Percentiles rank a stretch among this genome's conserved stretches.
phyloP scores from a whole-genome alignment of 768 basidiomycete species.

The Podaxis sp. region DNA sequence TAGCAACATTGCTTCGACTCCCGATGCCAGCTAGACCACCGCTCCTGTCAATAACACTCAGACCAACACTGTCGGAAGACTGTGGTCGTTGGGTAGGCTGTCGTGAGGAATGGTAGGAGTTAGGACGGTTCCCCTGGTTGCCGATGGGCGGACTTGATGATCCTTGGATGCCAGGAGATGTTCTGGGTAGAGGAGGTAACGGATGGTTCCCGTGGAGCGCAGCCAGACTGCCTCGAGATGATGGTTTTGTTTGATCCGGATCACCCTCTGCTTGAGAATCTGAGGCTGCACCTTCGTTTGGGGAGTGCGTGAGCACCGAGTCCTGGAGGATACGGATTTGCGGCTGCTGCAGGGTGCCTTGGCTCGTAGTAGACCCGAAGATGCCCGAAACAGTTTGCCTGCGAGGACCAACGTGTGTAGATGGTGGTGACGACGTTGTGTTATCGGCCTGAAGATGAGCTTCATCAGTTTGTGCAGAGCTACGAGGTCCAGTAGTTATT shows the following conservation, averaged over 20 bases:
- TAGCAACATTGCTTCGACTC: background rate
- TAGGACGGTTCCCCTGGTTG: background rate
- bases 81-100: background rate
- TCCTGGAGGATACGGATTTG: background rate
- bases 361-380: background rate
- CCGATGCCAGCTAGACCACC: background rate
- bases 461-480: background rate
- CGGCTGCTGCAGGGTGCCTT: background rate
- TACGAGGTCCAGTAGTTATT: background rate
- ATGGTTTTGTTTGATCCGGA: background rate
- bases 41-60: background rate
- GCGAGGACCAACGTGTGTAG: background rate
- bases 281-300: background rate
- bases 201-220: background rate
- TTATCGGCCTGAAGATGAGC: background rate
- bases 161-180: background rate
- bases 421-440: background rate
- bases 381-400: background rate
- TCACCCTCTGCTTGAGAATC: background rate
- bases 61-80: background rate
- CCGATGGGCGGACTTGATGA: background rate
- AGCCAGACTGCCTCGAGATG: background rate
- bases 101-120: background rate
- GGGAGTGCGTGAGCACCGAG: background rate
- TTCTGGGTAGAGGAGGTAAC: conserved; percentile 2